Conservation (phyloP, 2,329 filamentous ascomycete genomes). For the Ceratocystis variospora region DNA sequence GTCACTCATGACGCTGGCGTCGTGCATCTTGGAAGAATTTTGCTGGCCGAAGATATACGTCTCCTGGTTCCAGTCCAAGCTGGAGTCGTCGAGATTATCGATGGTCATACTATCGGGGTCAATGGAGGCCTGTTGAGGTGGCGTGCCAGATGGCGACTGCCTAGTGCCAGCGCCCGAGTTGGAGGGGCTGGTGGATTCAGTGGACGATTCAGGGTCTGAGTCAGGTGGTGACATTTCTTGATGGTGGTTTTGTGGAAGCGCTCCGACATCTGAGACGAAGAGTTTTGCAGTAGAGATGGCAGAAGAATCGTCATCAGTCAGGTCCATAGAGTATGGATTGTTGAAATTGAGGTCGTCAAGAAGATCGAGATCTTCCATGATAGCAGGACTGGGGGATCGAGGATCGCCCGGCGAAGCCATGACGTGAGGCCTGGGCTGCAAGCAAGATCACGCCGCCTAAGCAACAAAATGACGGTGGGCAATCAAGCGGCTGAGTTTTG, state of each 20-base stretch:
- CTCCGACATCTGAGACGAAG: slow-evolving; percentile 13
- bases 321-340: slow-evolving; percentile 14
- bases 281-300: slow-evolving; percentile 11
- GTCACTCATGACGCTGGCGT: slow-evolving; percentile 16
- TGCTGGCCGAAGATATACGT: slow-evolving; percentile 16
- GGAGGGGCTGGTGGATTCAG: slow-evolving; percentile 16
- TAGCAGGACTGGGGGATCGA: slow-evolving; percentile 16
- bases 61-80: slow-evolving; percentile 12
- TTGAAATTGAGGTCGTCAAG: slow-evolving; percentile 16
- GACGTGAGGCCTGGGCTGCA: slow-evolving; percentile 6
- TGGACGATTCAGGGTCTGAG: slow-evolving; percentile 18
- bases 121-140: slow-evolving; percentile 12
- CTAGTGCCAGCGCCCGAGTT: slow-evolving; percentile 15
- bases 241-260: slow-evolving; percentile 13
- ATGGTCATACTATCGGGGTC: slow-evolving; percentile 12
- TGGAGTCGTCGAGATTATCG: slow-evolving; percentile 14
- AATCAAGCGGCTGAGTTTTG: slow-evolving; percentile 2
- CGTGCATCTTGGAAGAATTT: slow-evolving; percentile 11
- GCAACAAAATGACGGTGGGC: slow-evolving; percentile 10
- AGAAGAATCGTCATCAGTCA: slow-evolving; percentile 7
- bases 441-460: slow-evolving; percentile 7
- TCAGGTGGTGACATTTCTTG: slow-evolving; percentile 18
- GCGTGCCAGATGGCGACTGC: slow-evolving; percentile 17
- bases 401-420: slow-evolving; percentile 17
- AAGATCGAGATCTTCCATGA: slow-evolving; percentile 17